Base-by-base conservation (phyloP, 2,329 filamentous ascomycete genomes). In the Aspergillus sp. region DNA sequence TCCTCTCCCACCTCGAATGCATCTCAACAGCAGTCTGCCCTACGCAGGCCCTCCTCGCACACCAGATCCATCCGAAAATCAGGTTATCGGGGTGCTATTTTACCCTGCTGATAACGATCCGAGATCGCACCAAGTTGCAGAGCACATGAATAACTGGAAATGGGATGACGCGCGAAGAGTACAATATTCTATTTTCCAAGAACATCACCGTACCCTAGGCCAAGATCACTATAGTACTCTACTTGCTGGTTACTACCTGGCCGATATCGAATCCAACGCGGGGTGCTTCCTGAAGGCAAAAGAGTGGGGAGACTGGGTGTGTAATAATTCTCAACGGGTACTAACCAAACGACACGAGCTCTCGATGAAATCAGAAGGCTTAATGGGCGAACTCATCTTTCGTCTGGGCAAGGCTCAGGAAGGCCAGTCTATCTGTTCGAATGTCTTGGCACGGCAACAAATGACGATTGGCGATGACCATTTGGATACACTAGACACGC, bases 271-370 rank as follows among this genome's bases (percentile, higher is more conserved):
- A 26, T 51, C 70, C 1, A 63, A 66, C 17, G 58, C 63, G 0
- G 59, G 44, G 6, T 70, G 63, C 26, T 32, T 71, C 3, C 36
- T 59, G 6, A 71, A 71, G 53, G 64, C 68, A 12, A 56, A 50
- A 9, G 68, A 71, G 52, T 71, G 69, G 69, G 62, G 63, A 9
- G 56, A 67, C n/a, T 71, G 69, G 69, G 68, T 70, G 4, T 67
- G 61, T 1, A 63, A 61, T 11, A 69, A 69, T 20, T 56, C 60
- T 5, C 64, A 66, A 24, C 67, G 68, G 4, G 64, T 67, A 2
- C 65, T 70, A 39, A 66, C 66, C 15, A 53, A 59, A 15, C 64
- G 63, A 12, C 69, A 71, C 54, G 50, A 65, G 0, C 61, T 71
- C 2, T 50, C 68, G 3, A 66, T 71, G 66, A 69, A 63, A 45